Evolutionary conservation across 352 stramenopile genomes (phyloP).

Genomic region (Phytophthora vignae): DNA sequence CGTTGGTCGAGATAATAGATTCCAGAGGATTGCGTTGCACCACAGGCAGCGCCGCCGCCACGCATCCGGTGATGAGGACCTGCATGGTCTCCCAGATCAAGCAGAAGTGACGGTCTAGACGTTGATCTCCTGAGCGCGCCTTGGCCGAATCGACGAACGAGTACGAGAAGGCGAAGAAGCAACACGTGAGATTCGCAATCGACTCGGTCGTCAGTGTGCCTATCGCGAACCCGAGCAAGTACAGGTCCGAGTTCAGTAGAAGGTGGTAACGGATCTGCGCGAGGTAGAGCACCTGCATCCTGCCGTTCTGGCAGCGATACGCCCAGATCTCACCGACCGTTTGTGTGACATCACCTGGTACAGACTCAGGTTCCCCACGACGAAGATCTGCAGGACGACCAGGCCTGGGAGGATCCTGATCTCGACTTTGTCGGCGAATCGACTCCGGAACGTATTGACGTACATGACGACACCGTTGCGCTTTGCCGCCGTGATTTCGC

Average conservation of each 20-base stretch:
- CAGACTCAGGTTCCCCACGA: slow-evolving; percentile 20
- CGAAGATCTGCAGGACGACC: slow-evolving; percentile 21
- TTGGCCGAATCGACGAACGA: slow-evolving; percentile 18
- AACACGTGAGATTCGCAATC: slow-evolving; percentile 17
- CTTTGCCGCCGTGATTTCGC: slow-evolving; percentile 1
- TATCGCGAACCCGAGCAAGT: slow-evolving; percentile 8
- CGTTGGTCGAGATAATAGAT: slow-evolving; percentile 27
- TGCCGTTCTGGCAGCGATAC: slow-evolving; percentile 13
- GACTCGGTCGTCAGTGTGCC: slow-evolving; percentile 23
- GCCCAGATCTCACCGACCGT: too few relatives aligned
- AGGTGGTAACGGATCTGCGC: slow-evolving; percentile 21
- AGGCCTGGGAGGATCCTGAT: slow-evolving; percentile 18
- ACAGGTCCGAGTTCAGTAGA: slow-evolving; percentile 10
- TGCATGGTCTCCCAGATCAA: slow-evolving; percentile 20
- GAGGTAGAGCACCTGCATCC: slow-evolving; percentile 16
- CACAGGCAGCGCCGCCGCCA: slow-evolving; percentile 7
- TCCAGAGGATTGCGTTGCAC: slow-evolving; percentile 26
- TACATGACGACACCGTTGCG: not conserved
- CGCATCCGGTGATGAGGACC: slow-evolving; percentile 17
- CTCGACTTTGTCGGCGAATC: slow-evolving; percentile 14
- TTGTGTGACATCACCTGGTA: slow-evolving; percentile 13
- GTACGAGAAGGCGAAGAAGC: slow-evolving; percentile 25
- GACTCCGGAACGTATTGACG: slow-evolving; percentile 9
- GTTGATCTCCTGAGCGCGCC: slow-evolving; percentile 18
- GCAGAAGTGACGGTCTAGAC: slow-evolving; percentile 16